phyloP scores from a whole-genome alignment of 345 rosid species.

The Eucalyptus camaldulensis region DNA sequence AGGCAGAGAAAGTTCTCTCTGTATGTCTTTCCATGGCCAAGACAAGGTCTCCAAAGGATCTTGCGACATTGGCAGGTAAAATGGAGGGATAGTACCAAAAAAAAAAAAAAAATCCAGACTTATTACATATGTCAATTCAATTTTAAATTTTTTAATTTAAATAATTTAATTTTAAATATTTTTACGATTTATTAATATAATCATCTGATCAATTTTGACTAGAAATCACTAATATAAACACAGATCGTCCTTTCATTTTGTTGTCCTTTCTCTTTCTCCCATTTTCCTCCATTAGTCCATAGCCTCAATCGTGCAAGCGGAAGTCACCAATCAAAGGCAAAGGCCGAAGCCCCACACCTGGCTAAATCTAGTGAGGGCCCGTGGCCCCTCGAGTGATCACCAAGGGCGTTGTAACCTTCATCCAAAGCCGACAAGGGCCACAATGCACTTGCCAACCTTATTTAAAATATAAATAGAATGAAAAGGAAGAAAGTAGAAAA shows the following conservation, averaged over 20 bases:
- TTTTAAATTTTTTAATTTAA: too few species aligned
- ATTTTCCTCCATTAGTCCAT: not conserved
- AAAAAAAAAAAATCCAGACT: fast-evolving
- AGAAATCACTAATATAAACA: not conserved
- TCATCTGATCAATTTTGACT: fast-evolving
- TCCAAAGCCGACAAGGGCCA: not conserved
- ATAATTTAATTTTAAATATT: too few species aligned
- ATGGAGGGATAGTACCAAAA: not conserved
- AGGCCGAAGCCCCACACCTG: not conserved
- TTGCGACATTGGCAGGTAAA: too few species aligned
- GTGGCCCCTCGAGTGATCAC: not conserved
- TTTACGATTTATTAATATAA: too few species aligned
- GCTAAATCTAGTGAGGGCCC: not conserved
- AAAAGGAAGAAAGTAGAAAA: not conserved
- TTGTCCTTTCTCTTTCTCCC: not conserved
- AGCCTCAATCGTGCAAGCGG: not conserved
- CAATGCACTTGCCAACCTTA: not conserved
- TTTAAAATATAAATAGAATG: too few species aligned
- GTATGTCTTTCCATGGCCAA: too few species aligned
- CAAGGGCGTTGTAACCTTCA: too few species aligned
- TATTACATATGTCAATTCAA: not conserved
- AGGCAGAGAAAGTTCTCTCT: too few species aligned
- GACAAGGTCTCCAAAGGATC: too few species aligned
- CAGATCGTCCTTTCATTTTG: fast-evolving
- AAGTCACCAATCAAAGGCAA: not conserved